Conservation (phyloP, 208 protist genomes). For the Crithidia mellificae region DNA sequence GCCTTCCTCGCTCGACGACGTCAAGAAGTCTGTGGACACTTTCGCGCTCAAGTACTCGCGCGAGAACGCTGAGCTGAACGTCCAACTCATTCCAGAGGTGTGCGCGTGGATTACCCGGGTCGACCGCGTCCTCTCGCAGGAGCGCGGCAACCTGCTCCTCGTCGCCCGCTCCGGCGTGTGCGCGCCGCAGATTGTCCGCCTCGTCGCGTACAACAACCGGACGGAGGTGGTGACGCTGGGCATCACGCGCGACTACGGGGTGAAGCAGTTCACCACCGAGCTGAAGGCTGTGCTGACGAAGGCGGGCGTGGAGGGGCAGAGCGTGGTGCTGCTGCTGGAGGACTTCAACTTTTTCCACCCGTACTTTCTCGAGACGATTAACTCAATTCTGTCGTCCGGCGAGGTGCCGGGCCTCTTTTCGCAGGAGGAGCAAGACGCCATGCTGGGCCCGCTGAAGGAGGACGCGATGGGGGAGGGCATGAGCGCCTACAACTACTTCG, state of each 20-base stretch:
- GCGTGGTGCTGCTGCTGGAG: slow-evolving; percentile 93
- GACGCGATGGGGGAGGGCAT: slow-evolving; percentile 85
- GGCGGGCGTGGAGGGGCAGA: slow-evolving; percentile 91
- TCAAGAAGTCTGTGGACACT: slow-evolving; percentile 75
- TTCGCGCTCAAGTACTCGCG: slow-evolving; percentile 90
- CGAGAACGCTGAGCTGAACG: slow-evolving; percentile 91
- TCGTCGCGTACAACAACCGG: slow-evolving; percentile 91
- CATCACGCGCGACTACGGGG: slow-evolving; percentile 90
- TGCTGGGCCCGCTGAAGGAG: slow-evolving; percentile 93
- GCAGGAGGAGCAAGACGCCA: slow-evolving; percentile 95
- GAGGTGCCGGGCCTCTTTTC: slow-evolving; percentile 97
- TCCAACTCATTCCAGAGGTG: slow-evolving; percentile 96
- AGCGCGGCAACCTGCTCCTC: slow-evolving; percentile 94
- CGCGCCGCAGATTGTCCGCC: slow-evolving; percentile 84
- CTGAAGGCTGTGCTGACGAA: slow-evolving; percentile 92
- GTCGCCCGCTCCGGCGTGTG: slow-evolving; percentile 95
- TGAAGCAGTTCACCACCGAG: slow-evolving; percentile 95
- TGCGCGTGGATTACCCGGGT: slow-evolving; percentile 92
- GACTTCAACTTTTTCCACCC: slow-evolving; percentile 94
- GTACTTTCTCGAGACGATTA: slow-evolving; percentile 93
- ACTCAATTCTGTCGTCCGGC: slow-evolving; percentile 95
- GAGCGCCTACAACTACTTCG: slow-evolving; percentile 89
- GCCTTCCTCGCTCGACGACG: slow-evolving; percentile 56
- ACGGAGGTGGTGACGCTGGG: slow-evolving; percentile 90
- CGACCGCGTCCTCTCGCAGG: slow-evolving; percentile 95